phyloP scores from a whole-genome alignment of 192 early-diverging fungal genomes.

The Coemansia javaensis region DNA sequence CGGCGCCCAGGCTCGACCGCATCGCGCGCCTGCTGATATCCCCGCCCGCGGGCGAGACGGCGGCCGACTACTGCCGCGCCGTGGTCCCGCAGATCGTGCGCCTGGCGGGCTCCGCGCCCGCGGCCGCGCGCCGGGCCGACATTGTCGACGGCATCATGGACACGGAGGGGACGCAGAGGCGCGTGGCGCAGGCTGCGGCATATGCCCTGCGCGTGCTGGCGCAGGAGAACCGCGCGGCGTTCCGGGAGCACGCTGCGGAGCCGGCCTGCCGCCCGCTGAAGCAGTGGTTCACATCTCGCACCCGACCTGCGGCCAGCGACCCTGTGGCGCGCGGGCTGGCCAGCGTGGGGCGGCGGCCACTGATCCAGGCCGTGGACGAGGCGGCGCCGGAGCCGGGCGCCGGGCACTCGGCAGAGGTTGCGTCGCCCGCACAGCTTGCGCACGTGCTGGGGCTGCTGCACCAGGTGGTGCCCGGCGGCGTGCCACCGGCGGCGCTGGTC shows the following conservation, averaged over 20 bases:
- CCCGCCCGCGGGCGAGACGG: constrained; percentile 10
- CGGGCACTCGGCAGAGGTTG: constrained; percentile 3
- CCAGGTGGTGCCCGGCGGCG: constrained; percentile 56
- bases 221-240: constrained; percentile 5
- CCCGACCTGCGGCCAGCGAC: neutral
- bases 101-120: neutral
- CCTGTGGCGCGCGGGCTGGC: neutral
- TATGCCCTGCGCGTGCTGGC: constrained; percentile 22
- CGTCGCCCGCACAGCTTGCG: constrained; percentile 43
- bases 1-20: constrained; percentile 29
- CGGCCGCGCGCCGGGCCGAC: neutral
- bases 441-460: constrained; percentile 50
- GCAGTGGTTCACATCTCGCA: constrained; percentile 26
- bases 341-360: constrained; percentile 1
- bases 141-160: constrained; percentile 6
- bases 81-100: constrained; percentile 23
- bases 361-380: constrained; percentile 17
- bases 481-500: constrained; percentile 56
- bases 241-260: constrained; percentile 46
- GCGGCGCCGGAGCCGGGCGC: no score
- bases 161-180: constrained; percentile 2
- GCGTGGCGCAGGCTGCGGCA: constrained; percentile 11
- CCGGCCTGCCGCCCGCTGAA: constrained; percentile 37
- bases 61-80: constrained; percentile 1
- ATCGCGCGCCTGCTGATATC: constrained; percentile 26